phyloP scores from a whole-genome alignment of 2,329 filamentous ascomycete genomes.

The Bipolaris zeicola region DNA sequence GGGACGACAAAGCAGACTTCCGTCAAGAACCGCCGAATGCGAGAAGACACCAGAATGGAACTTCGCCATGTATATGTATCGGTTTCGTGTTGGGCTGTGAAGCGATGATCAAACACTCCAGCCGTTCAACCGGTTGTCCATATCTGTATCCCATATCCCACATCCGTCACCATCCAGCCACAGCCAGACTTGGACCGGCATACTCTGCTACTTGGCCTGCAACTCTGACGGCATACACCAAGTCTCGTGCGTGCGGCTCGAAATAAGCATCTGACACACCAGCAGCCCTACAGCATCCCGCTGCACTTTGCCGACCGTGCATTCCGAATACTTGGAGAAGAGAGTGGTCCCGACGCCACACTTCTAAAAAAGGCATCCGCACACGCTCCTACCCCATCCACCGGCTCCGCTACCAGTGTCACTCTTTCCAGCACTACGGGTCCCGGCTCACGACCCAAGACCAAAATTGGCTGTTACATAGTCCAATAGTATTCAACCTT shows the following conservation, averaged over 20 bases:
- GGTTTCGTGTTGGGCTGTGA: neutral
- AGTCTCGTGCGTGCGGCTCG: conserved; percentile 41
- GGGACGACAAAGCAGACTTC: conserved; percentile 24
- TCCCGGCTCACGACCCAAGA: conserved; percentile 14
- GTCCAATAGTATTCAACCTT: conserved; percentile 11
- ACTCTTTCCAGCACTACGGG: conserved; percentile 22
- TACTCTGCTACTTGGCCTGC: conserved; percentile 6
- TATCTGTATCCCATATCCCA: neutral
- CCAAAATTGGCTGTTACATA: conserved; percentile 19
- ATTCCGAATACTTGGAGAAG: conserved; percentile 18
- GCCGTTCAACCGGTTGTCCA: neutral
- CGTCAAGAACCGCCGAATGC: conserved; percentile 3
- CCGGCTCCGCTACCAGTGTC: conserved; percentile 27
- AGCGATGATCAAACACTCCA: neutral
- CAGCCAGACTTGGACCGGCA: neutral
- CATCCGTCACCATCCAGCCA: neutral
- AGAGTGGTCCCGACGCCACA: conserved; percentile 32
- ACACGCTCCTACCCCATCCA: conserved; percentile 20
- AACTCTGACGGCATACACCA: conserved; percentile 14
- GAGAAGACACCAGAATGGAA: conserved; percentile 19
- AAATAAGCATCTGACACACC: conserved; percentile 48
- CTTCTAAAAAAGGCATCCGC: conserved; percentile 37
- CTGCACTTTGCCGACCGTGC: conserved; percentile 24
- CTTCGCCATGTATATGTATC: conserved; percentile 19
- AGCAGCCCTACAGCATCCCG: conserved; percentile 36